A percentile compares a stretch with the other conserved stretches of the same genome.
phyloP scores from a whole-genome alignment of 1,139 yeast species.

The Suhomyces taliae region DNA sequence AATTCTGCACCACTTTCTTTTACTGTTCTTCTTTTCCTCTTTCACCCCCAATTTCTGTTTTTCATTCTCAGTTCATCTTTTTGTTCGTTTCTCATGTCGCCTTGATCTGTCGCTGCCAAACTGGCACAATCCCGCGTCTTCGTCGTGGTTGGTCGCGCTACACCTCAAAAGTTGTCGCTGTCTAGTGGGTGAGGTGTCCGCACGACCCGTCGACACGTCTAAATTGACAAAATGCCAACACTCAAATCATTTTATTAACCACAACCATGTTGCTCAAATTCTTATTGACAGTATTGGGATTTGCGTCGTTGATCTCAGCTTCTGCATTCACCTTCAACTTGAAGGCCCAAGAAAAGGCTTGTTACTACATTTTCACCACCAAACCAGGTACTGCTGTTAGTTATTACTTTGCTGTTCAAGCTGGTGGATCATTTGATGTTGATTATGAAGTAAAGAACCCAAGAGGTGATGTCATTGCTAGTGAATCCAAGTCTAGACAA shows the following conservation, averaged over 20 bases:
- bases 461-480: constrained; percentile 53
- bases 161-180: too few species aligned
- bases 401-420: constrained; percentile 89
- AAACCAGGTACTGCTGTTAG: constrained; percentile 64
- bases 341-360: constrained; percentile 74
- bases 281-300: constrained; percentile 22
- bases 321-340: constrained; percentile 75
- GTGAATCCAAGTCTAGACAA: constrained; percentile 70
- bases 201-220: constrained; percentile 12
- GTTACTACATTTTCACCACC: constrained; percentile 76
- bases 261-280: constrained; percentile 17
- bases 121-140: too few species aligned
- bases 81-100: too few species aligned
- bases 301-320: constrained; percentile 37
- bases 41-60: too few species aligned
- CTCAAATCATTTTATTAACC: constrained; percentile 1
- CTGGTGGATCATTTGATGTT: constrained; percentile 85
- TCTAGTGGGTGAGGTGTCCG: not conserved
- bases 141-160: too few species aligned
- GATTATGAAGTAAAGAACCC: constrained; percentile 79
- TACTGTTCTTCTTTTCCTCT: too few species aligned
- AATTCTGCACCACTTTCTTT: too few species aligned
- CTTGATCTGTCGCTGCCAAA: too few species aligned
- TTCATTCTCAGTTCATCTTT: too few species aligned
- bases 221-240: constrained; percentile 5